phyloP scores from a whole-genome alignment of 2,329 filamentous ascomycete species.

The Fusarium bulbicola region DNA sequence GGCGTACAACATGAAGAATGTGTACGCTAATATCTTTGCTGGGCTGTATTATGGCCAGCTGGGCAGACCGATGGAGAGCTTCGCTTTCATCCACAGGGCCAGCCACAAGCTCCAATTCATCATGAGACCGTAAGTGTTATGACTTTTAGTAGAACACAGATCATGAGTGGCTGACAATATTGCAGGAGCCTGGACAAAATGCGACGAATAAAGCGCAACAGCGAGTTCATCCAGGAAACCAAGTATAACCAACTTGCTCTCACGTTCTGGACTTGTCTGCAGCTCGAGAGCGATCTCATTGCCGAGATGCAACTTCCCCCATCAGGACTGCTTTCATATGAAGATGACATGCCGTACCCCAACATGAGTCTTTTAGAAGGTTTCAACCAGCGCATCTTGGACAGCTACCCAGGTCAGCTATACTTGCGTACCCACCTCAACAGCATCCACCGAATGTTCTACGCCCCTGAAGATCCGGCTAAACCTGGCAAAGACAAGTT shows the following conservation, averaged over 20 bases:
- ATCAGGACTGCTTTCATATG: slow-evolving; percentile 68
- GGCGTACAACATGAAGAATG: too few relatives aligned
- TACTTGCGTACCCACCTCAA: slow-evolving; percentile 73
- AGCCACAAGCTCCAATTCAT: slow-evolving; percentile 73
- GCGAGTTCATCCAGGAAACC: slow-evolving; percentile 52
- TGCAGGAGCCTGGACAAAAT: slow-evolving; percentile 61
- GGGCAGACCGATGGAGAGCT: too few relatives aligned
- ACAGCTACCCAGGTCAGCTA: slow-evolving; percentile 63
- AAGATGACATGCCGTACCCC: slow-evolving; percentile 73
- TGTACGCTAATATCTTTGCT: too few relatives aligned
- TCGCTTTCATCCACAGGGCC: slow-evolving; percentile 58
- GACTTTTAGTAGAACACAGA: neutral
- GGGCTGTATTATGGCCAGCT: too few relatives aligned
- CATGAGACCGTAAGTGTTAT: slow-evolving; percentile 71
- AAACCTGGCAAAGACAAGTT: slow-evolving; percentile 50
- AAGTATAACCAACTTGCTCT: slow-evolving; percentile 72
- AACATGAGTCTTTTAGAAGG: slow-evolving; percentile 58
- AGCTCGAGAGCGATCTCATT: slow-evolving; percentile 93
- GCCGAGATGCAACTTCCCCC: slow-evolving; percentile 79
- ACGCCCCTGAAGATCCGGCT: slow-evolving; percentile 54
- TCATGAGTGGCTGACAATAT: neutral
- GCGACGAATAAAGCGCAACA: slow-evolving; percentile 50
- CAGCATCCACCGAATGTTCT: slow-evolving; percentile 66
- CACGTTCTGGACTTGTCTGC: slow-evolving; percentile 92
- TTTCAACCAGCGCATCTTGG: slow-evolving; percentile 58